Percentiles rank a stretch among this genome's conserved stretches.
These are phyloP conservation scores for Pilaira anomala DNA, from an alignment of 192 early-diverging fungal species.

Conservation along the genomic window DNA sequence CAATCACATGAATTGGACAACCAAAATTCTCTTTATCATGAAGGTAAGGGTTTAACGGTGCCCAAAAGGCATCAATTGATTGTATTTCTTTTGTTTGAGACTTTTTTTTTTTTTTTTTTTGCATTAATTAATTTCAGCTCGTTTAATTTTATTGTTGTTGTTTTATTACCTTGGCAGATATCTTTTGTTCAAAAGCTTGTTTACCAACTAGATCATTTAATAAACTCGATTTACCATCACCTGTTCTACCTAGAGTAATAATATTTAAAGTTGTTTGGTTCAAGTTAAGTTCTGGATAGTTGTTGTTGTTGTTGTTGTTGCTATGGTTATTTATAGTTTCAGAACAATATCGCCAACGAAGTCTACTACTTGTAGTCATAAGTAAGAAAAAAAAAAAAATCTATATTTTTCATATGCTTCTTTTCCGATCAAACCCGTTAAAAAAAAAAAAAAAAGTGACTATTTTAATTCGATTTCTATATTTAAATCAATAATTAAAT, in stretches of 20 bases:
- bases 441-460: neutral
- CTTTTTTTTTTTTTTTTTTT: neutral
- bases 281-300: neutral
- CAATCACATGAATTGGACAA: slow-evolving; percentile 15
- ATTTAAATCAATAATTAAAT: no score
- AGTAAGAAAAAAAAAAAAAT: neutral
- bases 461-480: no score
- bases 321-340: no score
- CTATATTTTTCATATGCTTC: neutral
- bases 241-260: slow-evolving; percentile 19
- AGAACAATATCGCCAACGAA: no score
- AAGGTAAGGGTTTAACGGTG: slow-evolving; percentile 20
- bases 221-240: slow-evolving; percentile 46
- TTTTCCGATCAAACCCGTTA: neutral
- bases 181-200: slow-evolving; percentile 38
- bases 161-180: slow-evolving; percentile 38
- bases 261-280: neutral
- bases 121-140: neutral
- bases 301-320: no score
- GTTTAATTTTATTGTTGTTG: neutral
- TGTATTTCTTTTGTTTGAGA: slow-evolving; percentile 15
- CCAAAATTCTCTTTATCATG: slow-evolving; percentile 18
- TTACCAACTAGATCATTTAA: slow-evolving; percentile 45
- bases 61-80: slow-evolving; percentile 17
- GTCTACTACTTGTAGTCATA: neutral